Percentiles rank a stretch among this genome's conserved stretches.
These are phyloP conservation scores for Entomortierella lignicola DNA, from an alignment of 192 early-diverging fungal species.

Conservation along the genomic window DNA sequence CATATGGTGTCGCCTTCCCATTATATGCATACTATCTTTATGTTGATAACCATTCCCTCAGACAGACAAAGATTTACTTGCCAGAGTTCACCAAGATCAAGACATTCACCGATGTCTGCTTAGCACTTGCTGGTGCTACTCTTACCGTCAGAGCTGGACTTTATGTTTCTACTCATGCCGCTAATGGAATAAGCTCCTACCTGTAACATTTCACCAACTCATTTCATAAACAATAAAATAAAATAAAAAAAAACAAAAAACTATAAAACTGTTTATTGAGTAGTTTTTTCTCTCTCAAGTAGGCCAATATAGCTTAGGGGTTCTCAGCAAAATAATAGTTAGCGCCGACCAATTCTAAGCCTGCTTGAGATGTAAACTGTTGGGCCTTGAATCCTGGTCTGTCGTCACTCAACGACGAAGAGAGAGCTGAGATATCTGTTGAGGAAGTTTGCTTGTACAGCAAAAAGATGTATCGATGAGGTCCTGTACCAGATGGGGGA, in stretches of 20 bases:
- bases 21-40: slow-evolving; percentile 56
- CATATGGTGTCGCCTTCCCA: slow-evolving; percentile 39
- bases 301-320: background rate
- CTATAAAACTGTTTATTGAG: background rate
- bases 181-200: too few species aligned
- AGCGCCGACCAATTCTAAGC: slow-evolving; percentile 58
- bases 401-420: slow-evolving; percentile 19
- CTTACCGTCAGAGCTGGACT: slow-evolving; percentile 43
- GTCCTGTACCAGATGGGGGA: slow-evolving; percentile 62
- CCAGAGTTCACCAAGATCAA: slow-evolving; percentile 47
- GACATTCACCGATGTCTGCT: slow-evolving; percentile 12
- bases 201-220: background rate
- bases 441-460: slow-evolving; percentile 62
- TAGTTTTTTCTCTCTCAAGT: too few species aligned
- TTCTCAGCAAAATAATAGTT: slow-evolving; percentile 62
- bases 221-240: background rate
- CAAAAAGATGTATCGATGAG: slow-evolving; percentile 70
- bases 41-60: slow-evolving; percentile 54
- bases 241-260: background rate
- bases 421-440: slow-evolving; percentile 21
- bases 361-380: slow-evolving; percentile 53
- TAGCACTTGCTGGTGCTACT: slow-evolving; percentile 28
- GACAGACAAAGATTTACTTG: slow-evolving; percentile 53
- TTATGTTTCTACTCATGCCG: slow-evolving; percentile 22
- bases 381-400: slow-evolving; percentile 48